These are phyloP conservation scores for Tremella fuciformis DNA, from an alignment of 768 basidiomycete species.

Conservation along the genomic window DNA sequence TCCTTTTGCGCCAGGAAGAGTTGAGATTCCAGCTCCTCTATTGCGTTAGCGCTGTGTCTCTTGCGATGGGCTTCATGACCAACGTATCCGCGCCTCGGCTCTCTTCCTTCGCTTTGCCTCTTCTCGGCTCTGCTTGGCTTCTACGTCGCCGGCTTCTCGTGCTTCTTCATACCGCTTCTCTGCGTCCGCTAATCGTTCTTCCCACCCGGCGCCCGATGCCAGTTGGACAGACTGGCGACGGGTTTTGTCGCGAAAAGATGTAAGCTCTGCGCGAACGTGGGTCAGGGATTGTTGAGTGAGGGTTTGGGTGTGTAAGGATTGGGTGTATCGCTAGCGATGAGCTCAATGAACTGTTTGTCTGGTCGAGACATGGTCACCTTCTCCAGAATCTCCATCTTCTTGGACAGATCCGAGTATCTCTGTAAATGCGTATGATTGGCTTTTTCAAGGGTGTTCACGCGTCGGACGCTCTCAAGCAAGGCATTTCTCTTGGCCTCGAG, in stretches of 20 bases:
- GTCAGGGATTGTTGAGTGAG: conserved; percentile 50
- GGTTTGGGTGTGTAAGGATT: conserved; percentile 47
- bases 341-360: not conserved
- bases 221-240: conserved; percentile 37
- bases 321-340: conserved; percentile 41
- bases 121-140: conserved; percentile 36
- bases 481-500: conserved; percentile 40
- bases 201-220: conserved; percentile 35
- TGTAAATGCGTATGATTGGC: conserved; percentile 41
- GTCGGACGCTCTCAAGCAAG: conserved; percentile 28
- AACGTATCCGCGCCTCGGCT: conserved; percentile 42
- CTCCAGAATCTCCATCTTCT: conserved; percentile 46
- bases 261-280: conserved; percentile 47
- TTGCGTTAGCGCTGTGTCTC: not conserved
- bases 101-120: conserved; percentile 33
- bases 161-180: conserved; percentile 42
- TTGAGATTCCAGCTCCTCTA: conserved; percentile 44
- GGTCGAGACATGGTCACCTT: conserved; percentile 27
- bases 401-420: conserved; percentile 38
- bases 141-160: conserved; percentile 31
- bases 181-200: conserved; percentile 36
- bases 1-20: conserved; percentile 27
- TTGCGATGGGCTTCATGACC: conserved; percentile 4
- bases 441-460: conserved; percentile 40
- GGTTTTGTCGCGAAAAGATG: conserved; percentile 32